Conservation (phyloP, 768 basidiomycete species). For the Boletus sp. region DNA sequence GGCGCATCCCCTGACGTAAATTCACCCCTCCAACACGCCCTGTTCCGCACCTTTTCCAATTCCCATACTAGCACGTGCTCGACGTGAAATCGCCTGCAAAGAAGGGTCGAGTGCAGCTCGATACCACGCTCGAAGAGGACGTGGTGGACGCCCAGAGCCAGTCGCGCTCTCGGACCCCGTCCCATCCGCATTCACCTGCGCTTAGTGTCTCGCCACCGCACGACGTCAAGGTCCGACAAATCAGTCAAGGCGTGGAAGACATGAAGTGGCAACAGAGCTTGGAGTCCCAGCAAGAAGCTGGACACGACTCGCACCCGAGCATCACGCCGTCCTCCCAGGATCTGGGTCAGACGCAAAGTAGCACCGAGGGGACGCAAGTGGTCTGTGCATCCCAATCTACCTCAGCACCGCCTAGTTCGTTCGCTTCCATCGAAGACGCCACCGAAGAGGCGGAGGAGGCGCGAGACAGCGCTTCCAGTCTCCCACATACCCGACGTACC, state of each 20-base stretch:
- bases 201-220: slow-evolving; percentile 64
- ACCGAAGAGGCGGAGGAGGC: slow-evolving; percentile 32
- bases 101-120: slow-evolving; percentile 67
- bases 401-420: slow-evolving; percentile 15
- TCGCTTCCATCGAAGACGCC: slow-evolving; percentile 19
- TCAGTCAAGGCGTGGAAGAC: slow-evolving; percentile 77
- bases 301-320: slow-evolving; percentile 4
- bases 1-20: slow-evolving; percentile 29
- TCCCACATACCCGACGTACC: slow-evolving; percentile 25
- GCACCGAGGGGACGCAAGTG: slow-evolving; percentile 13
- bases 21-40: slow-evolving; percentile 17
- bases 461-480: slow-evolving; percentile 23
- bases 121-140: slow-evolving; percentile 62
- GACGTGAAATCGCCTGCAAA: slow-evolving; percentile 64
- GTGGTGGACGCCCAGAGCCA: slow-evolving; percentile 39
- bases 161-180: slow-evolving; percentile 36
- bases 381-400: slow-evolving; percentile 8
- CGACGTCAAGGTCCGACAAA: slow-evolving; percentile 76
- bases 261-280: slow-evolving; percentile 59
- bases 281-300: slow-evolving; percentile 12
- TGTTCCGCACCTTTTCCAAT: slow-evolving; percentile 7
- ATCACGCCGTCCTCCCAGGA: slow-evolving; percentile 4
- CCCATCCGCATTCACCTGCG: slow-evolving; percentile 26
- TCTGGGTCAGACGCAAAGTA: slow-evolving; percentile 7
- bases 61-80: slow-evolving; percentile 28